Evolutionary conservation across 202 grass and related monocot species (phyloP).

Genomic region (Panicum hallii): DNA sequence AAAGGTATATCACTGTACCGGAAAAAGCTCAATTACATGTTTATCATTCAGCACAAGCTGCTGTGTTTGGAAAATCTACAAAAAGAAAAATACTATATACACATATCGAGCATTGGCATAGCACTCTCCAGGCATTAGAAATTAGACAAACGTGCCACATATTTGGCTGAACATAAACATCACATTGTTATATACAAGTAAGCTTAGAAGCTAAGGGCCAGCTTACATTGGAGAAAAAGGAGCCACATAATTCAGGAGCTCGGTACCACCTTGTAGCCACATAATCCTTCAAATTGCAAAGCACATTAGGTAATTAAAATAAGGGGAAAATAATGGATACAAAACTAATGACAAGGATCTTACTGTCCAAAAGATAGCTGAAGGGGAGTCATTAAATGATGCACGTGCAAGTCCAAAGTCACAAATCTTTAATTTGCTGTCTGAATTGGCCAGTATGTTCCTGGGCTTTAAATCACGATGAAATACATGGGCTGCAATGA

Average conservation of each 20-base stretch:
- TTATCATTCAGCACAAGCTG: constrained; percentile 18
- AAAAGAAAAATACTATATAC: constrained; percentile 21
- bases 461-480: constrained; percentile 95
- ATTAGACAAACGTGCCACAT: constrained; percentile 12
- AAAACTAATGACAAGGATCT: constrained; percentile 23
- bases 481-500: constrained; percentile 82
- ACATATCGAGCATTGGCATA: neutral
- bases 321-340: constrained; percentile 19
- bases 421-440: constrained; percentile 90
- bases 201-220: constrained; percentile 37
- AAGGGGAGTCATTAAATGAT: constrained; percentile 72
- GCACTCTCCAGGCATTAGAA: constrained; percentile 25
- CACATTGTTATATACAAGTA: constrained; percentile 24
- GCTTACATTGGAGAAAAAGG: constrained; percentile 93
- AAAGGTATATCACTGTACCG: constrained; percentile 4
- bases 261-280: constrained; percentile 97
- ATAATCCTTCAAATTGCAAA: constrained; percentile 81
- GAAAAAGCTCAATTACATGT: constrained; percentile 16
- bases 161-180: constrained; percentile 29
- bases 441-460: constrained; percentile 91
- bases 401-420: constrained; percentile 95
- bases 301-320: constrained; percentile 26
- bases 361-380: constrained; percentile 96
- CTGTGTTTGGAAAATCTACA: neutral
- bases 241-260: constrained; percentile 96